These are phyloP conservation scores for Neonothopanus nambi DNA, from an alignment of 1,284 basidiomycete species.

Conservation along the genomic window DNA sequence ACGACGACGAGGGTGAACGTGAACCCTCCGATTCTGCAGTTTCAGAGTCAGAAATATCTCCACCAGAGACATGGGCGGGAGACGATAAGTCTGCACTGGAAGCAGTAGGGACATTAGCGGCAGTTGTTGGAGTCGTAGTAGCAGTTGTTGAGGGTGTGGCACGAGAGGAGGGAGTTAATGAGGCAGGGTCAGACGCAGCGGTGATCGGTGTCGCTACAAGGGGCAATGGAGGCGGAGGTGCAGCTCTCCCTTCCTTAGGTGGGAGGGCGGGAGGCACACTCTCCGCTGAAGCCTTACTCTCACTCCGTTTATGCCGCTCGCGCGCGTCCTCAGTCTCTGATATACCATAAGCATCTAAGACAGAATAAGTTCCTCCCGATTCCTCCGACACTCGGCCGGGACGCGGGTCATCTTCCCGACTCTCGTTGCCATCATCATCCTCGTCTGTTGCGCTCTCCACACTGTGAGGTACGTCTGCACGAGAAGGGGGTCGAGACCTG, in stretches of 20 bases:
- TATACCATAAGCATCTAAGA: conserved; percentile 8
- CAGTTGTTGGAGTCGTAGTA: neutral
- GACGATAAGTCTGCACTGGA: neutral
- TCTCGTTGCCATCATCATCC: conserved; percentile 38
- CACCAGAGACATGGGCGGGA: neutral
- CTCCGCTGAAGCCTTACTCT: neutral
- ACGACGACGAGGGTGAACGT: too few species aligned
- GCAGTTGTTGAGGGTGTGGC: neutral
- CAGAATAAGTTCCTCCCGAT: neutral
- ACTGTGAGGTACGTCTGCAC: conserved; percentile 66
- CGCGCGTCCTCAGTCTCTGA: neutral
- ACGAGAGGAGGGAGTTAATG: conserved; percentile 3
- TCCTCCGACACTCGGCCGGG: neutral
- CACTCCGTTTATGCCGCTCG: conserved; percentile 1
- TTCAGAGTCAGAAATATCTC: conserved; percentile 11
- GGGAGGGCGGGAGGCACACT: conserved; percentile 47
- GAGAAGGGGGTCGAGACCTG: conserved; percentile 51
- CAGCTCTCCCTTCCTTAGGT: conserved; percentile 45
- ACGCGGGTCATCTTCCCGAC: conserved; percentile 9
- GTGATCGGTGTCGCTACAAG: neutral
- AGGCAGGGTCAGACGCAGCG: conserved; percentile 5
- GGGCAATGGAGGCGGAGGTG: conserved; percentile 11
- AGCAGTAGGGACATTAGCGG: neutral
- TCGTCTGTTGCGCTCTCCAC: conserved; percentile 78
- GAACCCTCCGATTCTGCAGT: conserved; percentile 14